Base-by-base conservation (phyloP, 257 asterid species). In the Leonotis leonurus region DNA sequence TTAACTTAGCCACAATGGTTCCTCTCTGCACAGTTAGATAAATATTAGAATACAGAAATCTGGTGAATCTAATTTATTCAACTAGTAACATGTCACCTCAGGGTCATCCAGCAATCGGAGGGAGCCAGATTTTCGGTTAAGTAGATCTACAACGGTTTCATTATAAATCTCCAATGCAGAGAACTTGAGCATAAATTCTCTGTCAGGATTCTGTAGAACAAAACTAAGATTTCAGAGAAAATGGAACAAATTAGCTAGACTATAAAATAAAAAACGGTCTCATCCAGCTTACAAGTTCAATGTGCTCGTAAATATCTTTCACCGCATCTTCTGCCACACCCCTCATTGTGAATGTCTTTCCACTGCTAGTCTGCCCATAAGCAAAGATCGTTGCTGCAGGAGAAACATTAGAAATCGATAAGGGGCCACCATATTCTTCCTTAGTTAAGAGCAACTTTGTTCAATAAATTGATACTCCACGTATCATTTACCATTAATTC, bases 311-410 rank as follows among this genome's bases (percentile, higher is more conserved):
- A 29, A 93, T 89, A 83, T 93, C 97, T 63, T 75, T 83, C 50
- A 93, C 74, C 29, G 88, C 91, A 80, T 80, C 77, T 71, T 87
- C 99, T 21, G 94, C 82, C 67, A 93, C 85, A 35, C 96, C 99
- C 77, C 91, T 83, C 95, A 93, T 93, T 20, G 99, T 93, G 73
- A 80, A 93, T 8, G 99, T 89, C 78, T 93, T 93, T 22, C 99
- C 99, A 65, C 99, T 93, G 59, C 96, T 87, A 59, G 96, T 93
- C 79, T 93, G 97, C 45, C 97, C 99, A 71, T 89, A 93, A 8
- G 97, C 96, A 67, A 92, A 93, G 52, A 93, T 83, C 17, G 99
- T 93, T 35, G 96, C 99, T 92, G 89, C 75, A 62, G 39, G 63
- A 56, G 43, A 50, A 45, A 53, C 44, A 33, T 16, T n/a, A 36